Evolutionary conservation across 768 basidiomycete species (phyloP).

Genomic region (Fomitopsis pulvina): DNA sequence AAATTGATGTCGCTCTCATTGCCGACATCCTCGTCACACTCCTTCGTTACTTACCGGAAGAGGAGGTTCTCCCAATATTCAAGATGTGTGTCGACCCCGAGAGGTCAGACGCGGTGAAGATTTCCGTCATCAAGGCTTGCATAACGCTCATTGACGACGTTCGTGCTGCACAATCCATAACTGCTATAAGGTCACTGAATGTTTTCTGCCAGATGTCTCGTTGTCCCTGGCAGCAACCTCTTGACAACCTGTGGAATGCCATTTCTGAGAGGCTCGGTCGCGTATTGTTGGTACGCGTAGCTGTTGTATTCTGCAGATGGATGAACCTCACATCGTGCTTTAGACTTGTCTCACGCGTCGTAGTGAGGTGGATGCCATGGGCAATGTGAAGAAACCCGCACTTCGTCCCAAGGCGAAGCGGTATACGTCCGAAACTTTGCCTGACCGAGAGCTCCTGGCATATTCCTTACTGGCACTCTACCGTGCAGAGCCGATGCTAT

Average conservation of each 20-base stretch:
- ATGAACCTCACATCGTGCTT: not conserved
- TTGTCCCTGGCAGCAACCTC: slow-evolving; percentile 50
- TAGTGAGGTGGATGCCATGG: slow-evolving; percentile 54
- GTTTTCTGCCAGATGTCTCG: slow-evolving; percentile 43
- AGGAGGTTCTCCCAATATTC: slow-evolving; percentile 58
- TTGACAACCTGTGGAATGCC: slow-evolving; percentile 40
- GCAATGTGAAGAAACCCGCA: slow-evolving; percentile 45
- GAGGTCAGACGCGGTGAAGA: slow-evolving; percentile 75
- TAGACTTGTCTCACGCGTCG: slow-evolving; percentile 35
- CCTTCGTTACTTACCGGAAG: slow-evolving; percentile 61
- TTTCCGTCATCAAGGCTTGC: slow-evolving; percentile 68
- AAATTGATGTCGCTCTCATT: slow-evolving; percentile 70
- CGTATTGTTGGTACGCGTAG: slow-evolving; percentile 33
- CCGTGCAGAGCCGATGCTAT: slow-evolving; percentile 52
- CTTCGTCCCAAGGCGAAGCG: slow-evolving; percentile 57
- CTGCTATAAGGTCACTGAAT: not conserved
- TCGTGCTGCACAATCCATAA: slow-evolving; percentile 9
- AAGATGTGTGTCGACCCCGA: slow-evolving; percentile 64
- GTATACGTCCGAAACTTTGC: slow-evolving; percentile 48
- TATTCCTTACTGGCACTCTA: slow-evolving; percentile 66
- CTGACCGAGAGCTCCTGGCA: slow-evolving; percentile 64
- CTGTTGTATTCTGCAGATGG: not conserved
- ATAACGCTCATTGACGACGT: slow-evolving; percentile 66
- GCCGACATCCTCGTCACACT: slow-evolving; percentile 68
- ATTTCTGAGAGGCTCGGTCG: slow-evolving; percentile 44